A percentile compares a stretch with the other conserved stretches of the same genome.
Conservation (phyloP, 768 basidiomycete species). For the Lyophyllum shimeji region DNA sequence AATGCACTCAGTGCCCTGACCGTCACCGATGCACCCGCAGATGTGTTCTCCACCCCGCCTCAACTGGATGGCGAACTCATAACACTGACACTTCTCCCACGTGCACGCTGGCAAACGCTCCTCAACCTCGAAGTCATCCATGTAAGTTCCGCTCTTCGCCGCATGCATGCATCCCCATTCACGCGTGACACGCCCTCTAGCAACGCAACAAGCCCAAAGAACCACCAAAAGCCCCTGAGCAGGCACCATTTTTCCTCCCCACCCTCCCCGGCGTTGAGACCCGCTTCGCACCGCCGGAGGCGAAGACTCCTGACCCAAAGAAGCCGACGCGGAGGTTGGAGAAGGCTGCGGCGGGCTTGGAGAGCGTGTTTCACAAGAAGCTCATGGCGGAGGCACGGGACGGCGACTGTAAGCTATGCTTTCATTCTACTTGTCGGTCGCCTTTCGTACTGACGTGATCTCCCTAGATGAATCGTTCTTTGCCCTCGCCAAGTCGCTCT, state of each 20-base stretch:
- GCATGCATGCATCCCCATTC: neutral
- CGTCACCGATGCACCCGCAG: conserved; percentile 56
- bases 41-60: conserved; percentile 82
- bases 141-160: conserved; percentile 37
- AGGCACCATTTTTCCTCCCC: conserved; percentile 97
- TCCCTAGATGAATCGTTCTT: conserved; percentile 81
- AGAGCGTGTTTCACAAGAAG: conserved; percentile 72
- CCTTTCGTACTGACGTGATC: neutral
- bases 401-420: conserved; percentile 62
- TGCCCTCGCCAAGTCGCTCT: conserved; percentile 77
- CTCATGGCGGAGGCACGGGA: conserved; percentile 53
- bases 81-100: conserved; percentile 88
- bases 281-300: conserved; percentile 63
- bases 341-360: conserved; percentile 46
- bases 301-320: conserved; percentile 34
- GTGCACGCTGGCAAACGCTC: conserved; percentile 95
- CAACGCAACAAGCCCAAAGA: conserved; percentile 97
- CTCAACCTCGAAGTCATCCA: conserved; percentile 94
- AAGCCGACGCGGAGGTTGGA: conserved; percentile 54
- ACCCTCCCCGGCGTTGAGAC: conserved; percentile 86
- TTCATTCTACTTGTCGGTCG: neutral
- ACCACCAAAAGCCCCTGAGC: conserved; percentile 90
- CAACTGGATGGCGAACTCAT: conserved; percentile 90
- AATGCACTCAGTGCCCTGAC: conserved; percentile 68
- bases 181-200: conserved; percentile 32